A percentile compares a stretch with the other conserved stretches of the same genome.
Conservation (phyloP, 2,329 filamentous ascomycete species). For the Ophiosphaerella herpotricha region DNA sequence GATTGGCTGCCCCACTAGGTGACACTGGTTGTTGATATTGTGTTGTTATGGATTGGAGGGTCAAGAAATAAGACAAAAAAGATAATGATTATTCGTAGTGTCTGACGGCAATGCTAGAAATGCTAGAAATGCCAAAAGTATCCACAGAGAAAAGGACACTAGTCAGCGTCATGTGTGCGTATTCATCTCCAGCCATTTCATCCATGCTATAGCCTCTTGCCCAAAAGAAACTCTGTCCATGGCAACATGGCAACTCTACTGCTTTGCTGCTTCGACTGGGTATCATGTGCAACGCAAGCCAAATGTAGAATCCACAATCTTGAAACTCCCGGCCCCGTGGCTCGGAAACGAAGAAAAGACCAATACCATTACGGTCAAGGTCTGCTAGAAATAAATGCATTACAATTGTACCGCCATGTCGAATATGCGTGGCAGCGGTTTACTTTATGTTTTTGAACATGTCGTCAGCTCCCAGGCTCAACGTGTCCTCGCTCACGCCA, state of each 20-base stretch:
- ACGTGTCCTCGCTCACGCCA: constrained; percentile 40
- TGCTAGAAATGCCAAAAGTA: constrained; percentile 15
- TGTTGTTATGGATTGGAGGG: no score
- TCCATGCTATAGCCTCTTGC: neutral
- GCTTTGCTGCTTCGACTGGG: constrained; percentile 38
- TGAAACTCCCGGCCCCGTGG: constrained; percentile 31
- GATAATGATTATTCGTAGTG: constrained; percentile 1
- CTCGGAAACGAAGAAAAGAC: constrained; percentile 29
- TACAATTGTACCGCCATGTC: constrained; percentile 20
- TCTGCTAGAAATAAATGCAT: constrained; percentile 37
- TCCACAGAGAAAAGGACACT: constrained; percentile 29
- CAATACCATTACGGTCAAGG: constrained; percentile 38
- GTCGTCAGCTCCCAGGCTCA: constrained; percentile 43
- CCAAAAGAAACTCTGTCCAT: neutral
- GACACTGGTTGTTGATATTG: neutral
- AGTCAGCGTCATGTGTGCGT: constrained; percentile 13
- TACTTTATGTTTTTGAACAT: constrained; percentile 49
- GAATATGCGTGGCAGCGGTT: constrained; percentile 1
- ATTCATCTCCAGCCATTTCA: constrained; percentile 19
- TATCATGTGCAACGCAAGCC: constrained; percentile 46
- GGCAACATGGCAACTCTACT: constrained; percentile 14
- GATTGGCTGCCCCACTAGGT: constrained; percentile 16
- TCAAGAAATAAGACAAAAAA: neutral
- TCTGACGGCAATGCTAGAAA: constrained; percentile 2
- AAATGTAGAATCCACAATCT: constrained; percentile 39